These are phyloP conservation scores for Thelonectria rubi DNA, from an alignment of 2,329 filamentous ascomycete genomes.

Conservation along the genomic window DNA sequence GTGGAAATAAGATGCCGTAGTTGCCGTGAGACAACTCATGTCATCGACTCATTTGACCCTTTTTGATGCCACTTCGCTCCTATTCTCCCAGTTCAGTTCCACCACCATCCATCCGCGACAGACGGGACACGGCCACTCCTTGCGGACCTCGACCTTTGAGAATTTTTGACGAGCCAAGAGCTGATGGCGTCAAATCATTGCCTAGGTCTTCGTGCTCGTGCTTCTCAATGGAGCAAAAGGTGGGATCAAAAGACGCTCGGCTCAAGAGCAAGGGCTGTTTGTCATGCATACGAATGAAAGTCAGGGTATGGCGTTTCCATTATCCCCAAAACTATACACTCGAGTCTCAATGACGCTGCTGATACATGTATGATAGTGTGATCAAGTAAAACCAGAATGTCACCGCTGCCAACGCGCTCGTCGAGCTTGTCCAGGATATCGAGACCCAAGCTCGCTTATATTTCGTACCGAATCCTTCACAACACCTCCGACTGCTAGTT, in stretches of 20 bases:
- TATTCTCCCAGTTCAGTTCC: conserved; percentile 1
- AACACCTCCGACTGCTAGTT: neutral
- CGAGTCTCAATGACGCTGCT: neutral
- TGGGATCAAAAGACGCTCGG: conserved; percentile 16
- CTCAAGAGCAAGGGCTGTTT: conserved; percentile 21
- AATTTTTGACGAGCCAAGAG: no score
- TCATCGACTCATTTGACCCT: no score
- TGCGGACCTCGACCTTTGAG: no score
- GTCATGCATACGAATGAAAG: conserved; percentile 19
- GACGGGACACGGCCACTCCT: no score
- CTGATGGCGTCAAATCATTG: no score
- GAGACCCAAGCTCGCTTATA: conserved; percentile 4
- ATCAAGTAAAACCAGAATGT: conserved; percentile 13
- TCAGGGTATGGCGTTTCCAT: conserved; percentile 7
- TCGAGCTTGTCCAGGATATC: conserved; percentile 15
- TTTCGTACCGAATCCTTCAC: conserved; percentile 8
- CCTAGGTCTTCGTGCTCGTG: neutral
- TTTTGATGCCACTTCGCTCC: neutral
- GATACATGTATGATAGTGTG: conserved; percentile 1
- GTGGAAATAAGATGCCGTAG: neutral
- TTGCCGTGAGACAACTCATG: no score
- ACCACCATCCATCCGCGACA: no score
- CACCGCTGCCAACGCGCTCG: conserved; percentile 6
- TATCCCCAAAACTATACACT: neutral
- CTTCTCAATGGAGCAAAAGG: conserved; percentile 10